A percentile compares a stretch with the other conserved stretches of the same genome.
phyloP scores from a whole-genome alignment of 2,329 filamentous ascomycete species.

The Pyrenochaeta sp. region DNA sequence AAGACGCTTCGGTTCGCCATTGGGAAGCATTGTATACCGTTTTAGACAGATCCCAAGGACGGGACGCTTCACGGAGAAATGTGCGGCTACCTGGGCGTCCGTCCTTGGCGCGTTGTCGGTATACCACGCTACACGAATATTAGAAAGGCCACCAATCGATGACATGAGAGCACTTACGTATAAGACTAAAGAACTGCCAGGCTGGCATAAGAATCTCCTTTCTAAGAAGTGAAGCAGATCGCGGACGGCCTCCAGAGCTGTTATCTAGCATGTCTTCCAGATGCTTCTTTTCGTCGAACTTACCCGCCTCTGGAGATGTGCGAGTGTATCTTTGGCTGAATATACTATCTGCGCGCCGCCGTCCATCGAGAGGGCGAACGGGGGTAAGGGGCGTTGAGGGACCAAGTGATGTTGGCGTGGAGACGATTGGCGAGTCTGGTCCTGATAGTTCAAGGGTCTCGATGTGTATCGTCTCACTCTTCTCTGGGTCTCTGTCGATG shows the following conservation, averaged over 20 bases:
- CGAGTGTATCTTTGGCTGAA: constrained; percentile 56
- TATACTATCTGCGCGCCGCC: constrained; percentile 58
- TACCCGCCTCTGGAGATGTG: constrained; percentile 59
- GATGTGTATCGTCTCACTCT: constrained; percentile 52
- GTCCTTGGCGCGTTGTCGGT: constrained; percentile 70
- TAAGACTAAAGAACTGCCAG: constrained; percentile 95
- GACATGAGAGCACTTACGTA: constrained; percentile 67
- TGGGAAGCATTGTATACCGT: constrained; percentile 78
- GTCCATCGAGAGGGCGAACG: constrained; percentile 40
- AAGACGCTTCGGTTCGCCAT: constrained; percentile 74
- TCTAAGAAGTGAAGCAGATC: constrained; percentile 54
- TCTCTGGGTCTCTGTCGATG: constrained; percentile 40
- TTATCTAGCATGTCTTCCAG: constrained; percentile 50
- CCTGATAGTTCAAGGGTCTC: constrained; percentile 54
- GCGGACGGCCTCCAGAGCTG: constrained; percentile 43
- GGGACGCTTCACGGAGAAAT: constrained; percentile 82
- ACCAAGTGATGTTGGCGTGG: constrained; percentile 42
- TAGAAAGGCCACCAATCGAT: constrained; percentile 20
- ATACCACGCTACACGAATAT: constrained; percentile 75
- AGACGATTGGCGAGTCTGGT: constrained; percentile 45
- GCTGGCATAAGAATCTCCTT: constrained; percentile 95
- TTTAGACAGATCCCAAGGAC: constrained; percentile 94
- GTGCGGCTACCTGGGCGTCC: constrained; percentile 84
- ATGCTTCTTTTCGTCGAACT: constrained; percentile 59
- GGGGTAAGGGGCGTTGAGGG: constrained; percentile 37